Conservation (phyloP, 768 basidiomycete genomes). For the Cubamyces lactineus region DNA sequence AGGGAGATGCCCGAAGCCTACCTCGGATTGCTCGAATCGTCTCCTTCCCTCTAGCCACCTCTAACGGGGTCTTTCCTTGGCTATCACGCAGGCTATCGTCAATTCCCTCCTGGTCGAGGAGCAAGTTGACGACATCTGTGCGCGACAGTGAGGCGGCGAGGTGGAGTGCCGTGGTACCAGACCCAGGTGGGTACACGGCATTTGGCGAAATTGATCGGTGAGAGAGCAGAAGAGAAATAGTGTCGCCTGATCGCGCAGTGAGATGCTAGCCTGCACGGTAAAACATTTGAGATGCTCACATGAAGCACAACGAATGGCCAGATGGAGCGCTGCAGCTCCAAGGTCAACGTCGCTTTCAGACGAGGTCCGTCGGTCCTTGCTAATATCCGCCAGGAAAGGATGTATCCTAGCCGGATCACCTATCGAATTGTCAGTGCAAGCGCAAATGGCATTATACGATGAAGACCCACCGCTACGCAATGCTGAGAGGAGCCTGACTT, state of each 20-base stretch:
- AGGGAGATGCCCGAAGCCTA: conserved; percentile 34
- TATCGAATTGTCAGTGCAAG: conserved; percentile 32
- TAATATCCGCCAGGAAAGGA: conserved; percentile 77
- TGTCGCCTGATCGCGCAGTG: conserved; percentile 51
- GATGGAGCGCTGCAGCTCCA: conserved; percentile 76
- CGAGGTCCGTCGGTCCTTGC: conserved; percentile 61
- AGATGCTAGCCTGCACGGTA: conserved; percentile 4
- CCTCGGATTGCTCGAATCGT: conserved; percentile 69
- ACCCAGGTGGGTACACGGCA: conserved; percentile 70
- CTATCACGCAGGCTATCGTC: conserved; percentile 77
- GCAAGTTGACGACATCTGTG: conserved; percentile 68
- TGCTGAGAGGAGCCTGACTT: conserved; percentile 46
- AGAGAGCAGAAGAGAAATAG: conserved; percentile 66
- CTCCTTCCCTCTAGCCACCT: conserved; percentile 75
- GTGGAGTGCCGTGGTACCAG: conserved; percentile 74
- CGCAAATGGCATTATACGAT: not conserved
- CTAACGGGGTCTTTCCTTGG: conserved; percentile 67
- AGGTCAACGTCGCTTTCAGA: conserved; percentile 57
- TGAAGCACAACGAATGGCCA: conserved; percentile 81
- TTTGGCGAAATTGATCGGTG: conserved; percentile 82
- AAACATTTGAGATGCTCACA: conserved; percentile 45
- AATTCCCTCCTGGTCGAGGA: conserved; percentile 79
- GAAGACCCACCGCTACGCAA: conserved; percentile 41
- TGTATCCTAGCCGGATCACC: conserved; percentile 82
- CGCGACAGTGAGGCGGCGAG: conserved; percentile 75